Percentiles rank a stretch among this genome's conserved stretches.
Conservation (phyloP, 352 stramenopile species). For the Globisporangium irregulare region DNA sequence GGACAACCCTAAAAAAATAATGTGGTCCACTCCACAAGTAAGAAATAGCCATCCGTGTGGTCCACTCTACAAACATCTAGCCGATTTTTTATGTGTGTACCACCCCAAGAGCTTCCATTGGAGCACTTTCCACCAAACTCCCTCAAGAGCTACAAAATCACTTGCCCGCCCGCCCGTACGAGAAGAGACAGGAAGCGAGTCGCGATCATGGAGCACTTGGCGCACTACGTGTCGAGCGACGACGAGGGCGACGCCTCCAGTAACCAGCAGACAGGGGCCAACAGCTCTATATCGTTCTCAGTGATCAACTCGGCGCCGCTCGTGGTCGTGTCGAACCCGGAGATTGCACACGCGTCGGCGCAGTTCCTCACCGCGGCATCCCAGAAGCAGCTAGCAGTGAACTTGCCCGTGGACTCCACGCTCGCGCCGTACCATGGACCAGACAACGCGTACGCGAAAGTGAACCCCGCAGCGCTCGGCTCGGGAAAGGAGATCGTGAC, state of each 20-base stretch:
- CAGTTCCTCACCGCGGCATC: conserved; percentile 36
- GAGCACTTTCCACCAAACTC: background rate
- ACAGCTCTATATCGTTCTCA: conserved; percentile 24
- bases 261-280: background rate
- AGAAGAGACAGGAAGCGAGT: conserved; percentile 4
- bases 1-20: background rate
- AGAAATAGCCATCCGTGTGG: background rate
- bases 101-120: background rate
- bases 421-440: conserved; percentile 52
- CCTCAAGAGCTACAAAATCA: background rate
- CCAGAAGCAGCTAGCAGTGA: conserved; percentile 47
- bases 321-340: conserved; percentile 27
- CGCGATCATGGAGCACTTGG: conserved; percentile 43
- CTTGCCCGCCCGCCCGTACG: background rate
- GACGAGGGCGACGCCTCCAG: conserved; percentile 25
- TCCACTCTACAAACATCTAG: background rate
- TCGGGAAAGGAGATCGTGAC: conserved; percentile 75
- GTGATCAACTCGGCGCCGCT: conserved; percentile 57
- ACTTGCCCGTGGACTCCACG: conserved; percentile 66
- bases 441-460: conserved; percentile 22
- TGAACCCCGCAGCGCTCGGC: conserved; percentile 38
- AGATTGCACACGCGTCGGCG: conserved; percentile 25
- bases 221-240: conserved; percentile 49
- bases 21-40: background rate
- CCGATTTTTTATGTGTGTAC: background rate